Base-by-base conservation (phyloP, 352 stramenopile species). In the Phytophthora parvispora region DNA sequence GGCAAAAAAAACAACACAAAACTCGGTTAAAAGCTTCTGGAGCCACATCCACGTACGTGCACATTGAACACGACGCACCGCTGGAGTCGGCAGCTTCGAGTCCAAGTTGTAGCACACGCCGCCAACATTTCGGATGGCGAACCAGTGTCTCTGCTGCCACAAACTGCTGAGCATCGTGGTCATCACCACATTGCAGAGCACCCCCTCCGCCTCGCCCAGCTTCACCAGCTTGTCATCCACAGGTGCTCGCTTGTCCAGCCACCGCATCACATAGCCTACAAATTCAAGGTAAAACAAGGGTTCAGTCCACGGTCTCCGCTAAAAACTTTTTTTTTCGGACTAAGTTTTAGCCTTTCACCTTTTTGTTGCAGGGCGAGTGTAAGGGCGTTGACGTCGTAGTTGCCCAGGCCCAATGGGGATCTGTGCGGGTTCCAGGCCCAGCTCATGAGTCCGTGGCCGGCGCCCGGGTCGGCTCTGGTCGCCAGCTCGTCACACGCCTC, bases 341-440 rank as follows among this genome's bases (percentile, higher is more conserved):
- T 22, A 22, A 29, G 28, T 52, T 25, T 49, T 67, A 24, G 58
- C 43, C 13, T 40, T 49, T 7, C 38, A 93, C 88, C 86, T 80
- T 84, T 75, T 59, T 81, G 48, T 34, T 92, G 74, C 24, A 96
- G 57, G 40, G 80, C 83, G 40, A 85, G 53, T 42, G 82, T 92
- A 38, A 96, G 74, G 48, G 80, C 85, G 51, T 96, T 94, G 29
- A 96, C 78, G 51, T 94, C 85, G 61, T 94, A 96, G 63, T 96
- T 96, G 2, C 89, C 89, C 12, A 94, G 72, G 3, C 81, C 83
- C 9, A 96, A 68, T 18, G 85, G 75, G 34, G 85, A 73, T 60
- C 74, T 76, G 54, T 94, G 84, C n/a, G 84, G 83, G 36, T 92
- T 87, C 78, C 82, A 93, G 22, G 74, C 67, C 64, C 78, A 83